Conservation (phyloP, 2,329 filamentous ascomycete genomes). For the Ramularia endophylla region DNA sequence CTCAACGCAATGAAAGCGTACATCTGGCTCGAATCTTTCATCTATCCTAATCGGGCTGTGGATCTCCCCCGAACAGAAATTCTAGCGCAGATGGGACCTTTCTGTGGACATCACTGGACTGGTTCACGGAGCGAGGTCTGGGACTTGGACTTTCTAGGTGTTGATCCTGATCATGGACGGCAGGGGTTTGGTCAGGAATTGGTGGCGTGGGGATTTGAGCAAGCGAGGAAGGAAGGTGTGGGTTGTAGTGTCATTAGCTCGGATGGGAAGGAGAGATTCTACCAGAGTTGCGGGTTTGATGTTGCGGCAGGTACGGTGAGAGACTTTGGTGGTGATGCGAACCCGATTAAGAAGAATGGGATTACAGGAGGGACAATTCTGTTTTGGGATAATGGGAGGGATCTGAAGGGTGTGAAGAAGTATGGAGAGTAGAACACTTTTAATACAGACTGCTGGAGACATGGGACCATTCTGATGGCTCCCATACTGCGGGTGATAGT, state of each 20-base stretch:
- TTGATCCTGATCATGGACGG: slow-evolving; percentile 18
- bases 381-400: slow-evolving; percentile 24
- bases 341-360: slow-evolving; percentile 11
- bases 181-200: slow-evolving; percentile 24
- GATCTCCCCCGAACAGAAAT: slow-evolving; percentile 14
- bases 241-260: slow-evolving; percentile 25
- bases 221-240: slow-evolving; percentile 48
- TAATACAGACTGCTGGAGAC: neutral
- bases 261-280: slow-evolving; percentile 24
- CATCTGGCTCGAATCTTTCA: slow-evolving; percentile 17
- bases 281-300: slow-evolving; percentile 22
- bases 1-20: slow-evolving; percentile 13
- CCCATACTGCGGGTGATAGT: no score
- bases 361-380: slow-evolving; percentile 18
- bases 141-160: slow-evolving; percentile 22
- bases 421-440: slow-evolving; percentile 11
- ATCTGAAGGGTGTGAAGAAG: slow-evolving; percentile 13
- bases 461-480: no score
- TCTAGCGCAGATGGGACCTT: slow-evolving; percentile 13
- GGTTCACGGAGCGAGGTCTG: slow-evolving; percentile 21
- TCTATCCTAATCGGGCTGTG: slow-evolving; percentile 21
- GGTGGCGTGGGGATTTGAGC: slow-evolving; percentile 25
- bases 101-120: slow-evolving; percentile 22
- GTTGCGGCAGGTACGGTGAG: slow-evolving; percentile 16
- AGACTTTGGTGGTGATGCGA: slow-evolving; percentile 17